Evolutionary conservation across 2,329 filamentous ascomycete species (phyloP).

Genomic region (Fusarium siculi): DNA sequence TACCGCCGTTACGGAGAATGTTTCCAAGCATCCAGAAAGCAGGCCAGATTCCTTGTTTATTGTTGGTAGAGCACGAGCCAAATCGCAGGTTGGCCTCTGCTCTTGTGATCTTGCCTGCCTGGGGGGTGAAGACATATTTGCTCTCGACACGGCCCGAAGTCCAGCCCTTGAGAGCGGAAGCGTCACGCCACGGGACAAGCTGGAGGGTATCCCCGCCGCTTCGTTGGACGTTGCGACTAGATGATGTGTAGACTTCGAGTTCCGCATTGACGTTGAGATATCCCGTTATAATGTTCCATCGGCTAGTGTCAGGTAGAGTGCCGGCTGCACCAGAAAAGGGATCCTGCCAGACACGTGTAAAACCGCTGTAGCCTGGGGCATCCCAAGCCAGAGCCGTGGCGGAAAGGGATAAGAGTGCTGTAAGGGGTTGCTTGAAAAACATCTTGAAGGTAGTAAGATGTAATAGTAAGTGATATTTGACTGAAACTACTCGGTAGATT

Average conservation of each 20-base stretch:
- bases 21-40: constrained; percentile 44
- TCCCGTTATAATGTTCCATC: constrained; percentile 57
- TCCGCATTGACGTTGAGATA: constrained; percentile 59
- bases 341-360: constrained; percentile 57
- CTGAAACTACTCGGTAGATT: neutral
- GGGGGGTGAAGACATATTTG: constrained; percentile 57
- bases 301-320: constrained; percentile 48
- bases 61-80: constrained; percentile 46
- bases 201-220: constrained; percentile 62
- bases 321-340: constrained; percentile 56
- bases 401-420: neutral
- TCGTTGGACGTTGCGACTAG: constrained; percentile 58
- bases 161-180: constrained; percentile 51
- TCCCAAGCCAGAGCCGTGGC: constrained; percentile 23
- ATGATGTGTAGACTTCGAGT: constrained; percentile 57
- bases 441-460: neutral
- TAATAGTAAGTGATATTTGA: neutral
- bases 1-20: constrained; percentile 29
- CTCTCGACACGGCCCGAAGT: constrained; percentile 62
- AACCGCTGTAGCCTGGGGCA: constrained; percentile 53
- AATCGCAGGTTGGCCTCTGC: constrained; percentile 61
- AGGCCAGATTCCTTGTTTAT: constrained; percentile 57
- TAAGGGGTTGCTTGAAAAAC: neutral
- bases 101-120: constrained; percentile 53
- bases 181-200: constrained; percentile 57